phyloP scores from a whole-genome alignment of 2,329 filamentous ascomycete genomes.

The Aspergillus uvarum region DNA sequence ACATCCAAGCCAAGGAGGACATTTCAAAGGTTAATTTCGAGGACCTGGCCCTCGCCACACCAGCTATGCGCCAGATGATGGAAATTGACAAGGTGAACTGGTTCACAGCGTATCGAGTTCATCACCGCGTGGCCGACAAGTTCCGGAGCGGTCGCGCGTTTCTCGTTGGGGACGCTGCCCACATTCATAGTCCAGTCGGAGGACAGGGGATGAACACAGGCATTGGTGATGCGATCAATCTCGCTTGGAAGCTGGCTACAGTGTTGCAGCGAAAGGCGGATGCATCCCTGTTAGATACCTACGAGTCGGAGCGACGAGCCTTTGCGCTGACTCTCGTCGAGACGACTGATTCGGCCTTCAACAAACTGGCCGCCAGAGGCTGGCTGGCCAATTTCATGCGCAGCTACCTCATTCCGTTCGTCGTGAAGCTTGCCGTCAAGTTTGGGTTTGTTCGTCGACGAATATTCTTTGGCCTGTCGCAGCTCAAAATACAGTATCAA shows the following conservation, averaged over 20 bases:
- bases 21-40: constrained; percentile 31
- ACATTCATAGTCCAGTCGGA: constrained; percentile 57
- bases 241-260: constrained; percentile 56
- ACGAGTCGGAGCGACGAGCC: constrained; percentile 49
- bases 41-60: constrained; percentile 27
- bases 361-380: constrained; percentile 36
- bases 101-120: constrained; percentile 49
- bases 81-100: constrained; percentile 34
- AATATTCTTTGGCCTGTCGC: constrained; percentile 41
- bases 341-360: constrained; percentile 46
- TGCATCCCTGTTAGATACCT: constrained; percentile 48
- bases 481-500: constrained; percentile 48
- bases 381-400: constrained; percentile 45
- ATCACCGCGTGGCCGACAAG: constrained; percentile 42
- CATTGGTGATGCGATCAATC: constrained; percentile 55
- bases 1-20: constrained; percentile 7
- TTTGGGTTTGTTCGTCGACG: constrained; percentile 20
- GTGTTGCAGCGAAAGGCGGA: constrained; percentile 43
- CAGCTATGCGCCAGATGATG: constrained; percentile 22
- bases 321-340: constrained; percentile 47
- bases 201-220: constrained; percentile 61
- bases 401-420: constrained; percentile 40
- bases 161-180: constrained; percentile 58
- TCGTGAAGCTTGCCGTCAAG: constrained; percentile 28
- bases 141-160: constrained; percentile 53